Evolutionary conservation across 352 stramenopile species (phyloP).

Genomic region (Achlya hypogyna): DNA sequence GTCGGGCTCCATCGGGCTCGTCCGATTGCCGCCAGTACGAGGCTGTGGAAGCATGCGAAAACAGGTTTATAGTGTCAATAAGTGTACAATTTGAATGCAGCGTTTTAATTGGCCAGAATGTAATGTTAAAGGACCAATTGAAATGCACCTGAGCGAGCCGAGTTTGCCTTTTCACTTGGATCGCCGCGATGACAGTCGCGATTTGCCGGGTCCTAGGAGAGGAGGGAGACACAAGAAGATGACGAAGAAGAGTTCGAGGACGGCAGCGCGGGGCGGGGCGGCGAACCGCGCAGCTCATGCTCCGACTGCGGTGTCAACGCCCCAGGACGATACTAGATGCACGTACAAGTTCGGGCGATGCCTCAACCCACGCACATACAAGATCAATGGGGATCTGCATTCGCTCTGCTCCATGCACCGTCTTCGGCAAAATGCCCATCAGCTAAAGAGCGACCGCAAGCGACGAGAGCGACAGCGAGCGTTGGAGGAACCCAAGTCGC

Average conservation of each 20-base stretch:
- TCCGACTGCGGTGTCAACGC: neutral
- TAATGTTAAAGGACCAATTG: too few relatives aligned
- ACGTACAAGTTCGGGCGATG: slow-evolving; percentile 18
- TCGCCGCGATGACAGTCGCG: neutral
- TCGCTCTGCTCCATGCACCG: slow-evolving; percentile 18
- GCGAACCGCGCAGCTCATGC: neutral
- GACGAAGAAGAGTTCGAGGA: neutral
- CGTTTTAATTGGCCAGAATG: too few relatives aligned
- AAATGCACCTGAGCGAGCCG: too few relatives aligned
- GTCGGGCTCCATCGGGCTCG: too few relatives aligned
- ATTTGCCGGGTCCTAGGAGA: too few relatives aligned
- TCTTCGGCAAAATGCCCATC: slow-evolving; percentile 16
- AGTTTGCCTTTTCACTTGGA: neutral
- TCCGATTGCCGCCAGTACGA: too few relatives aligned
- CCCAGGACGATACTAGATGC: neutral
- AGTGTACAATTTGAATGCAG: too few relatives aligned
- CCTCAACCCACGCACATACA: slow-evolving; percentile 16
- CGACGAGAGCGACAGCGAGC: neutral
- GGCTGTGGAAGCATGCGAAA: too few relatives aligned
- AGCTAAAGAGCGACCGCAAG: slow-evolving; percentile 20
- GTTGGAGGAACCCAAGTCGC: neutral
- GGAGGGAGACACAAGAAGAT: neutral
- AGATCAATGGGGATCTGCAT: slow-evolving; percentile 18
- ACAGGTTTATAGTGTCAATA: too few relatives aligned
- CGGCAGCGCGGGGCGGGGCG: too few relatives aligned